Evolutionary conservation across 495 filamentous ascomycete genomes (phyloP).

Genomic region (Opeltia flavorubescens): DNA sequence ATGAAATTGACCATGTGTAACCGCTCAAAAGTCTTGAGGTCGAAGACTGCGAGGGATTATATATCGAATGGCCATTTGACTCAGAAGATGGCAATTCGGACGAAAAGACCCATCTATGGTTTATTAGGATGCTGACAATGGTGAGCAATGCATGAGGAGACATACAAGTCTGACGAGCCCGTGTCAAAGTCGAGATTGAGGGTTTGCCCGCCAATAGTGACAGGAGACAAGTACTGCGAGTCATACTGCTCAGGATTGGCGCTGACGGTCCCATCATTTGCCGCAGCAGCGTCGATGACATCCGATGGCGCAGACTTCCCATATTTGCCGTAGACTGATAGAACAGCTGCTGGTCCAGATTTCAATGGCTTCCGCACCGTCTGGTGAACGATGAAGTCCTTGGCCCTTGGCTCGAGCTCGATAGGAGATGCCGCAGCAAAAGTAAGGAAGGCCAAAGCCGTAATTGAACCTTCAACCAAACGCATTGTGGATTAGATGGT

Average conservation of each 20-base stretch:
- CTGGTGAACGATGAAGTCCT: conserved; percentile 31
- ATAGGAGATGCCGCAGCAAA: conserved; percentile 8
- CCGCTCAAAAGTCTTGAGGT: conserved; percentile 37
- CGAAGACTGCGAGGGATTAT: conserved; percentile 34
- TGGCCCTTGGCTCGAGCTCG: conserved; percentile 9
- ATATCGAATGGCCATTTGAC: conserved; percentile 45
- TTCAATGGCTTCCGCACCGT: conserved; percentile 22
- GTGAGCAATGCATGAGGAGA: conserved; percentile 2
- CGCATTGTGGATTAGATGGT: conserved; percentile 7
- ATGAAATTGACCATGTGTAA: conserved; percentile 50
- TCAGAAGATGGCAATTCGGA: conserved; percentile 28
- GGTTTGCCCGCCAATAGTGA: conserved; percentile 46
- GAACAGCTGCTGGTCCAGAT: conserved; percentile 26
- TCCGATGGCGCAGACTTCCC: conserved; percentile 25
- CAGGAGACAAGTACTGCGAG: conserved; percentile 51
- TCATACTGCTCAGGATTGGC: conserved; percentile 45
- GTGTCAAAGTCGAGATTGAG: conserved; percentile 63
- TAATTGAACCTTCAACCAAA: conserved; percentile 8
- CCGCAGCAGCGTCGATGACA: conserved; percentile 30
- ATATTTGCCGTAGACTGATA: conserved; percentile 31
- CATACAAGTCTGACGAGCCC: conserved; percentile 62
- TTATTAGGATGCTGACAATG: conserved; percentile 2
- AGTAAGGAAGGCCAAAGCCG: conserved; percentile 7
- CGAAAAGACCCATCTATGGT: conserved; percentile 38
- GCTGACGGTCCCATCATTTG: conserved; percentile 31